phyloP scores from a whole-genome alignment of 805 yeast species.

The Sugiyamaella valdiviana region DNA sequence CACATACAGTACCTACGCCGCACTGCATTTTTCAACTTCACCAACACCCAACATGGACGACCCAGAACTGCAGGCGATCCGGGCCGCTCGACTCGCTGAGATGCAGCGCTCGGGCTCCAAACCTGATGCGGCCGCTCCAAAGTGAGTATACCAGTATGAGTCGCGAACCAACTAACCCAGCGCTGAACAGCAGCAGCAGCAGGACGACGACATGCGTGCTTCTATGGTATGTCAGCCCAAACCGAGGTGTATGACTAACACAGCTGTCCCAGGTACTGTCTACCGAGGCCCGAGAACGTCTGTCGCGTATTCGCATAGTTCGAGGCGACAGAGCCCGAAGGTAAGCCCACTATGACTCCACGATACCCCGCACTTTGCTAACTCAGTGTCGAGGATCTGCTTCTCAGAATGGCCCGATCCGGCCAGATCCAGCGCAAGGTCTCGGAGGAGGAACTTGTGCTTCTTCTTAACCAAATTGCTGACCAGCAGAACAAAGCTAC shows the following conservation, averaged over 20 bases:
- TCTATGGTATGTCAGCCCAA: slow-evolving; percentile 23
- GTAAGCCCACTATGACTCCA: slow-evolving; percentile 14
- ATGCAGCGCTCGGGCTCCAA: slow-evolving; percentile 44
- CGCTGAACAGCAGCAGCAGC: slow-evolving; percentile 6
- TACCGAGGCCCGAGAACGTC: slow-evolving; percentile 79
- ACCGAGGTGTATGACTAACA: background rate
- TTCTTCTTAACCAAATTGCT: slow-evolving; percentile 74
- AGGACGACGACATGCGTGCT: slow-evolving; percentile 38
- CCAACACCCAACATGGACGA: slow-evolving; percentile 81
- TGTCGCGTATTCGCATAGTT: slow-evolving; percentile 80
- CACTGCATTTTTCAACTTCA: background rate
- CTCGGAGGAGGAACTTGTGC: slow-evolving; percentile 76
- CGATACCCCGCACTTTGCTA: slow-evolving; percentile 2
- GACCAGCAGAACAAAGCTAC: slow-evolving; percentile 56
- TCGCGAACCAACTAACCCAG: background rate
- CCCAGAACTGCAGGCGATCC: slow-evolving; percentile 77
- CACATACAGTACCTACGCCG: background rate
- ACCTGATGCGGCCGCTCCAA: slow-evolving; percentile 1
- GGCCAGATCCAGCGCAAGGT: slow-evolving; percentile 73
- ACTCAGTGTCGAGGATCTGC: slow-evolving; percentile 64
- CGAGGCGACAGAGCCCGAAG: slow-evolving; percentile 86
- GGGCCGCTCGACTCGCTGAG: slow-evolving; percentile 88
- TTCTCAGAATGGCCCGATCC: slow-evolving; percentile 62
- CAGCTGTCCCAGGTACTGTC: slow-evolving; percentile 65
- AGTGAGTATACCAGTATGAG: slow-evolving; percentile 3